Conservation (phyloP, 2,329 filamentous ascomycete genomes). For the Podosphaera aphanis region DNA sequence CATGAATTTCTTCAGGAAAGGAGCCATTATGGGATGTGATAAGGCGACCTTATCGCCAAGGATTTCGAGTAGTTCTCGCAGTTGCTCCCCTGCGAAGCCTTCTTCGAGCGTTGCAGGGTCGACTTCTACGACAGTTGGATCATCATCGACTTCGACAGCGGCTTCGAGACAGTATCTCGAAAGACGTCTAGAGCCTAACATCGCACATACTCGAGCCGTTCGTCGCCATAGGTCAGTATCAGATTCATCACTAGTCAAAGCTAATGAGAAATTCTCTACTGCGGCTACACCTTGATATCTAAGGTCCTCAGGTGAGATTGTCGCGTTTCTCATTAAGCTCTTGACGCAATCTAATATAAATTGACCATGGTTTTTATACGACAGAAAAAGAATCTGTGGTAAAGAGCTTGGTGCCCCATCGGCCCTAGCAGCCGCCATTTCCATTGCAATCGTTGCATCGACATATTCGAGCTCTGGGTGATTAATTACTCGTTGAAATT, state of each 20-base stretch:
- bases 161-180: conserved; percentile 40
- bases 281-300: conserved; percentile 19
- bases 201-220: conserved; percentile 31
- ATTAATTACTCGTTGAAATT: conserved; percentile 50
- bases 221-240: conserved; percentile 43
- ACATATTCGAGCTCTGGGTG: conserved; percentile 26
- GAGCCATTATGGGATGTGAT: conserved; percentile 35
- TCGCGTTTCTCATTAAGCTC: conserved; percentile 21
- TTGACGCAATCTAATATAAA: conserved; percentile 60
- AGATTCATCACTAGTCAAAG: conserved; percentile 40
- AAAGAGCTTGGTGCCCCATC: conserved; percentile 61
- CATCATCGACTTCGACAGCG: conserved; percentile 42
- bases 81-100: conserved; percentile 35
- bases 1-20: conserved; percentile 29
- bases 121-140: conserved; percentile 36
- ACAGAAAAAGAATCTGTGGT: conserved; percentile 72
- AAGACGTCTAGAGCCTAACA: conserved; percentile 31
- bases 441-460: conserved; percentile 26
- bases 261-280: conserved; percentile 31
- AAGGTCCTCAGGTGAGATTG: conserved; percentile 18
- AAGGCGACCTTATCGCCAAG: conserved; percentile 31
- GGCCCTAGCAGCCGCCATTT: conserved; percentile 33
- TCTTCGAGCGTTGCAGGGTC: conserved; percentile 40
- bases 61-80: conserved; percentile 30
- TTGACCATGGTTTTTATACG: conserved; percentile 88